Evolutionary conservation across 257 asterid genomes (phyloP), one percentile per base, ranked within the genome.

Genomic region (Przewalskia tangutica): DNA sequence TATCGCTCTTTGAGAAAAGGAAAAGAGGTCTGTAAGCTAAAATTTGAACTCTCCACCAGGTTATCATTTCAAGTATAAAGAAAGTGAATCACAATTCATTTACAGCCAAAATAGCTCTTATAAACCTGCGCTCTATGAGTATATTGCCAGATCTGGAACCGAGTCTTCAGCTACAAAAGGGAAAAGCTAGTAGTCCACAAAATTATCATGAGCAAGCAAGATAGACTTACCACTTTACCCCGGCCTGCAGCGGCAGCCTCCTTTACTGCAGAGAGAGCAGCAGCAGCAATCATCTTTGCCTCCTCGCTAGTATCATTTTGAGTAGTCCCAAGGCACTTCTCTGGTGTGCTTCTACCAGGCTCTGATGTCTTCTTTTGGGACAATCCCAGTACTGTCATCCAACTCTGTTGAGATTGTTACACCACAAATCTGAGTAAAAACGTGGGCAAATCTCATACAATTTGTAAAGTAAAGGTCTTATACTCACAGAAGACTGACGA

Each of bases 181-280:
- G 79, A 73, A 73, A 73, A 73, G 79, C 20, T 73, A 48, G 79
- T 73, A 20, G 7, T 71, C 42, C 40, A 23, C 42, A 20, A 17
- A 46, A 46, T 16, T 46, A 71, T 20, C 79, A 71, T 20, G 42
- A 20, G 58, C 42, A 20, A 71, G 40, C 40, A 46, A 42, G 11
- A 48, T 46, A 48, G 23, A 73, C 79, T 13, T 73, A 73, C 79
- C 60, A 92, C 88, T 90, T 94, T 95, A 78, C 97, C 97, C 83
- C 88, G 89, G 84, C 92, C 91, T 4, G 85, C 78, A 62, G 86
- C 77, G 67, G 89, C 85, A 80, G 92, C 92, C 68, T 92, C 97
- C 86, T 89, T 92, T 68, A 91, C 97, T 32, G 99, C 99, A 58
- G 91, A 85, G 86, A 94, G 97, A 82, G 99, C 99, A 79, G 98